Percentiles rank a stretch among this genome's conserved stretches.
Conservation (phyloP, 192 early-diverging fungal species). For the Coemansia nantahalensis region DNA sequence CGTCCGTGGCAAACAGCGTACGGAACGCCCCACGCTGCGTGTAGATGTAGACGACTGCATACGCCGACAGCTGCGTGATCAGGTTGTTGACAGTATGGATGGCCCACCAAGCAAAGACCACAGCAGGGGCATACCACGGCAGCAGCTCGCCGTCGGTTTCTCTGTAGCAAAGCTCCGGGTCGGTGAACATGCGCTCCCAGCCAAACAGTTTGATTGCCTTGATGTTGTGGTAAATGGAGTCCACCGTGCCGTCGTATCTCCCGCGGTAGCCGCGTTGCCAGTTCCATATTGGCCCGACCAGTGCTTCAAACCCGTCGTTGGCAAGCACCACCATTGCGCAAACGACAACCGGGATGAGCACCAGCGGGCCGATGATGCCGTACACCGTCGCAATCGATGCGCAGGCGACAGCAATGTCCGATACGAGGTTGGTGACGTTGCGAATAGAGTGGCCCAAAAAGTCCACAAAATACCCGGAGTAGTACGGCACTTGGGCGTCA, state of each 20-base stretch:
- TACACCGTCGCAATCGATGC: slow-evolving; percentile 3
- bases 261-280: slow-evolving; percentile 1
- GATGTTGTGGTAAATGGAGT: slow-evolving; percentile 15
- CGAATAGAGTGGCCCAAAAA: too few species aligned
- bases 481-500: too few species aligned
- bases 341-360: slow-evolving; percentile 4
- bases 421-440: neutral
- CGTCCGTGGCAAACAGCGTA: neutral
- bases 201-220: slow-evolving; percentile 36
- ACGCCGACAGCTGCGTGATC: slow-evolving; percentile 11
- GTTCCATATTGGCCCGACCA: slow-evolving; percentile 6
- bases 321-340: neutral
- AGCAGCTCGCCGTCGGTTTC: neutral
- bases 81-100: slow-evolving; percentile 1
- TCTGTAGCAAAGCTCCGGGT: slow-evolving; percentile 6
- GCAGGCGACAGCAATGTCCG: neutral
- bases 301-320: neutral
- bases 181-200: slow-evolving; percentile 30
- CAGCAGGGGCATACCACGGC: slow-evolving; percentile 18
- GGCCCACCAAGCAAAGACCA: slow-evolving; percentile 2
- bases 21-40: neutral
- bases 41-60: slow-evolving; percentile 8
- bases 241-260: slow-evolving; percentile 5
- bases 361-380: slow-evolving; percentile 6
- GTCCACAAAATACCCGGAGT: too few species aligned